phyloP scores from a whole-genome alignment of 2,329 filamentous ascomycete genomes.

The Chaetomium globosum region DNA sequence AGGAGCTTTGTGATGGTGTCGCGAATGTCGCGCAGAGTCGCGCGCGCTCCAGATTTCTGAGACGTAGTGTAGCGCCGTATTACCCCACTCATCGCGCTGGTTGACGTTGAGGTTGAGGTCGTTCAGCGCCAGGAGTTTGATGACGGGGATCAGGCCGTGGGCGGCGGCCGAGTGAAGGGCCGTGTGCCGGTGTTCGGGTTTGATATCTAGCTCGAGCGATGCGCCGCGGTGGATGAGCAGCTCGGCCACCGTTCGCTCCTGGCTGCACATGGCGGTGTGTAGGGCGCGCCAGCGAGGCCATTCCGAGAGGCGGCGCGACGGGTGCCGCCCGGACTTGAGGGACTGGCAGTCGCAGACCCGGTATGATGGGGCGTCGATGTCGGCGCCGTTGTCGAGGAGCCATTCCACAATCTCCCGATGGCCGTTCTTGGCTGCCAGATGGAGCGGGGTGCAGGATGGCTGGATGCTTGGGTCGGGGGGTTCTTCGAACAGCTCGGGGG shows the following conservation, averaged over 20 bases:
- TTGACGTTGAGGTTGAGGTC: conserved; percentile 34
- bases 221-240: conserved; percentile 36
- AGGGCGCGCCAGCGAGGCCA: conserved; percentile 35
- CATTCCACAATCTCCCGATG: conserved; percentile 34
- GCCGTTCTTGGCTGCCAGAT: conserved; percentile 35
- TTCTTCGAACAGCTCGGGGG: conserved; percentile 14
- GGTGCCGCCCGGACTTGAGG: conserved; percentile 27
- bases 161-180: conserved; percentile 37
- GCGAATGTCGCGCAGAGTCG: conserved; percentile 32
- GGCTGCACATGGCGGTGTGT: conserved; percentile 35
- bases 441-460: conserved; percentile 31
- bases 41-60: conserved; percentile 31
- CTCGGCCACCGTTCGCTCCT: conserved; percentile 33
- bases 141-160: conserved; percentile 33
- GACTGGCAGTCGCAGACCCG: conserved; percentile 34
- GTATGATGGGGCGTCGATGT: conserved; percentile 48
- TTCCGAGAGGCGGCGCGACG: conserved; percentile 24
- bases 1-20: conserved; percentile 36
- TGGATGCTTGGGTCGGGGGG: conserved; percentile 7
- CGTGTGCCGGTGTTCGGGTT: conserved; percentile 27
- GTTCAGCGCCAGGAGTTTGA: conserved; percentile 35
- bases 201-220: conserved; percentile 28
- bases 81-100: conserved; percentile 33
- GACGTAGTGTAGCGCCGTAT: conserved; percentile 37
- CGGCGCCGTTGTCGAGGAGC: conserved; percentile 48